Conservation (phyloP, 257 asterid genomes). For the Anisodus acutangulus region DNA sequence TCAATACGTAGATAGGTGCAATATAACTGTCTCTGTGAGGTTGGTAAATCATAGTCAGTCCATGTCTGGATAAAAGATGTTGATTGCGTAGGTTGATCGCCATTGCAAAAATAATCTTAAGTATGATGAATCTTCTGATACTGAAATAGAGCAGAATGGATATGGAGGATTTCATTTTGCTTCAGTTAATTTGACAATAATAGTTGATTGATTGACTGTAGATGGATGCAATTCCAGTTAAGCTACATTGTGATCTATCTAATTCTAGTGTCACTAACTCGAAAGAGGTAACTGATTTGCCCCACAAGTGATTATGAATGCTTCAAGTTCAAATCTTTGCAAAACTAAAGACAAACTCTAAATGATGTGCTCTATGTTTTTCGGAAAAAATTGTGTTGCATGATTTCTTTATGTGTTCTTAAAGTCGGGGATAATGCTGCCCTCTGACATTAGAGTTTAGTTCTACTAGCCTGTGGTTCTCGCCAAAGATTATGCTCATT, state of each 20-base stretch:
- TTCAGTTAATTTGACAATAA: neutral
- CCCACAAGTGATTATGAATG: neutral
- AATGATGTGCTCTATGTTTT: neutral
- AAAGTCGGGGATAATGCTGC: no score
- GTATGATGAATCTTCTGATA: neutral
- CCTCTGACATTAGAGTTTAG: neutral
- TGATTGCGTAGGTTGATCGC: neutral
- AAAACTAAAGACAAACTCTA: neutral
- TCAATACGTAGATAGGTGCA: neutral
- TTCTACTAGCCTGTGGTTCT: neutral
- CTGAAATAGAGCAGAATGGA: neutral
- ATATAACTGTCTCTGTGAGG: neutral
- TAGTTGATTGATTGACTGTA: neutral
- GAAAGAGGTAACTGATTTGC: neutral
- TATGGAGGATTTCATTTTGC: neutral
- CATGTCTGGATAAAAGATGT: neutral
- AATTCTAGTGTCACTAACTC: neutral
- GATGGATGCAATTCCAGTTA: neutral
- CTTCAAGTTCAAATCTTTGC: neutral
- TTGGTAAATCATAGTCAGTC: neutral
- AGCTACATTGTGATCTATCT: neutral
- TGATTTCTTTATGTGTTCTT: no score
- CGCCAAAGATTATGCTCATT: neutral
- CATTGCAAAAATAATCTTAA: neutral
- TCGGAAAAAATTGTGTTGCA: neutral